Evolutionary conservation across 345 rosid genomes (phyloP).

Genomic region (Balakata baccata): DNA sequence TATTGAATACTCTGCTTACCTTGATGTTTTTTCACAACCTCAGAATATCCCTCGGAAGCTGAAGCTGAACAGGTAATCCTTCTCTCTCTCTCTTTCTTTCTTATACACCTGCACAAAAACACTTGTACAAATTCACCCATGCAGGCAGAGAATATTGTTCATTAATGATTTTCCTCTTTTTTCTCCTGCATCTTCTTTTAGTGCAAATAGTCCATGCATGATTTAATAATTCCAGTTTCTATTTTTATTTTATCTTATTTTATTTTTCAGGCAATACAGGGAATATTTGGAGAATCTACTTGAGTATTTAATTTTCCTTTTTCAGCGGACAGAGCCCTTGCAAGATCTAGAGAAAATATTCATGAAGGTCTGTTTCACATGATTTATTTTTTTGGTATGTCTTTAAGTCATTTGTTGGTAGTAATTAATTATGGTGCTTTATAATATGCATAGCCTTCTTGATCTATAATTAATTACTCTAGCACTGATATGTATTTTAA

Average conservation of each 20-base stretch:
- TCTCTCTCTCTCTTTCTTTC: background rate
- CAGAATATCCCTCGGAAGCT: slow-evolving; percentile 55
- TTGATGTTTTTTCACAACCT: slow-evolving; percentile 66
- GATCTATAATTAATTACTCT: background rate
- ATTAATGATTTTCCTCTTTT: background rate
- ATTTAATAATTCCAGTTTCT: background rate
- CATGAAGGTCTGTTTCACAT: slow-evolving; percentile 50
- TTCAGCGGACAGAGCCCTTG: slow-evolving; percentile 88
- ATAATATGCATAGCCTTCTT: background rate
- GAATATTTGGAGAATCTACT: slow-evolving; percentile 72
- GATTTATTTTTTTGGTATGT: slow-evolving; percentile 6
- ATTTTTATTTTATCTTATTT: background rate
- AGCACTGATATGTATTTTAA: background rate
- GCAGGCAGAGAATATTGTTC: background rate
- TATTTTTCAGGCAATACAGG: slow-evolving; percentile 63
- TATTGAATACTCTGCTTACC: slow-evolving; percentile 80
- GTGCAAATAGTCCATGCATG: slow-evolving; percentile 4
- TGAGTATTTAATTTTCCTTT: slow-evolving; percentile 69
- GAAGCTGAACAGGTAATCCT: slow-evolving; percentile 59
- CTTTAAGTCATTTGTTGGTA: background rate
- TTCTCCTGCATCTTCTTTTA: slow-evolving; percentile 20
- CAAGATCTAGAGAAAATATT: slow-evolving; percentile 87
- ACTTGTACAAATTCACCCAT: too few relatives aligned
- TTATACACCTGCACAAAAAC: too few relatives aligned
- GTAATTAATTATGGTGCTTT: background rate